Evolutionary conservation across 2,329 filamentous ascomycete species (phyloP).

Genomic region (Truncatella angustata): DNA sequence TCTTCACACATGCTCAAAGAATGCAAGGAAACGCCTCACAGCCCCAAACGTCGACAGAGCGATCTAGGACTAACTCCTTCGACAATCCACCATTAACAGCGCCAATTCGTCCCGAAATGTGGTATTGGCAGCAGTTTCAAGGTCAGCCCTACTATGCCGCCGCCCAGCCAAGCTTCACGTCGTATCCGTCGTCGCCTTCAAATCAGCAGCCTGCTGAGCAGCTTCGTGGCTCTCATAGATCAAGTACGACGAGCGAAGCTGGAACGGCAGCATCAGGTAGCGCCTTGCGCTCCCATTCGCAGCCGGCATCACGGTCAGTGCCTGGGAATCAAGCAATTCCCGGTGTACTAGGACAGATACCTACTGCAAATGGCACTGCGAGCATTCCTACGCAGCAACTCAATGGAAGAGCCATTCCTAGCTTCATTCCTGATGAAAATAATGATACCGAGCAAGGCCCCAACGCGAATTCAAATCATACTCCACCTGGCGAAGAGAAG

Average conservation of each 20-base stretch:
- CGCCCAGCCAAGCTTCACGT: constrained; percentile 42
- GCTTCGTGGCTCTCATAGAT: constrained; percentile 56
- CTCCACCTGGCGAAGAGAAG: constrained; percentile 48
- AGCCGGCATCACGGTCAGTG: constrained; percentile 54
- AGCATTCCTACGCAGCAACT: constrained; percentile 36
- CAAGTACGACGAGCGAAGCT: constrained; percentile 47
- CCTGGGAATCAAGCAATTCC: constrained; percentile 28
- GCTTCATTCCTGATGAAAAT: constrained; percentile 54
- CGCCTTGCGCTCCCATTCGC: constrained; percentile 64
- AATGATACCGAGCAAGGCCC: constrained; percentile 45
- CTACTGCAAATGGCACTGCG: constrained; percentile 35
- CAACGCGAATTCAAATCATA: constrained; percentile 39
- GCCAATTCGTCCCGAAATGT: constrained; percentile 56
- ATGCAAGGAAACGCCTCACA: constrained; percentile 34
- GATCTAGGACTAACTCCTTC: constrained; percentile 62
- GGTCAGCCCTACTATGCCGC: constrained; percentile 45
- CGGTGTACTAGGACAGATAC: constrained; percentile 27
- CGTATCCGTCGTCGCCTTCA: constrained; percentile 57
- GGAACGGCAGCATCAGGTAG: constrained; percentile 47
- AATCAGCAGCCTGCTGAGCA: constrained; percentile 47
- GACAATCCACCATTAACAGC: constrained; percentile 61
- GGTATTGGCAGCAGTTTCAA: constrained; percentile 43
- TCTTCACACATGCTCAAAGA: constrained; percentile 41
- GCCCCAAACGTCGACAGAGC: constrained; percentile 39
- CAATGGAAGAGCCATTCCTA: constrained; percentile 53